A percentile compares a stretch with the other conserved stretches of the same genome.
Conservation (phyloP, 192 early-diverging fungal genomes). For the Coemansia sp. region DNA sequence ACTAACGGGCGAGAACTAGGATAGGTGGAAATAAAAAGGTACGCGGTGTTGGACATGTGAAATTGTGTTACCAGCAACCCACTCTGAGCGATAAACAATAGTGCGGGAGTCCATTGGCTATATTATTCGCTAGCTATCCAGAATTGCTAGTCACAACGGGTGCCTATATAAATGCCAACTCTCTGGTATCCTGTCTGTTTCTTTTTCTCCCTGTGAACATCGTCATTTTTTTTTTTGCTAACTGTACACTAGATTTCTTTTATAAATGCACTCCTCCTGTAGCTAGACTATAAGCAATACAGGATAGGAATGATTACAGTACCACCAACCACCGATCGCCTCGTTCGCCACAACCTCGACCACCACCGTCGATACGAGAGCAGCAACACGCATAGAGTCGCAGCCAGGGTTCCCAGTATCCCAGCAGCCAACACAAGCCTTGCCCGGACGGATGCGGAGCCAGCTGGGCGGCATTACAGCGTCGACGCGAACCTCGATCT, state of each 20-base stretch:
- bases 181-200: not conserved
- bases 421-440: not conserved
- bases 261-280: not conserved
- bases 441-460: not conserved
- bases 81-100: not conserved
- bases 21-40: too few relatives aligned
- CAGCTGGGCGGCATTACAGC: conserved; percentile 3
- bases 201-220: too few relatives aligned
- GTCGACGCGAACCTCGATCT: conserved; percentile 14
- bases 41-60: not conserved
- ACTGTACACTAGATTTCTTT: not conserved
- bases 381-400: not conserved
- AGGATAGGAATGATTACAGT: conserved; percentile 2
- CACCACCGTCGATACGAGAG: not conserved
- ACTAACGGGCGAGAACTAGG: too few relatives aligned
- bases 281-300: not conserved
- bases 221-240: not conserved
- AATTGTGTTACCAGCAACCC: not conserved
- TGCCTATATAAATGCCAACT: not conserved
- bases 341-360: not conserved
- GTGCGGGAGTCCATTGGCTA: not conserved
- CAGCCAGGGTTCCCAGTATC: too few relatives aligned
- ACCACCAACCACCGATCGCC: not conserved
- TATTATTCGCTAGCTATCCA: not conserved
- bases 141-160: not conserved